A percentile compares a stretch with the other conserved stretches of the same genome.
Evolutionary conservation across 176 grass and related monocot species (phyloP).

Genomic region (Paspalum vaginatum): DNA sequence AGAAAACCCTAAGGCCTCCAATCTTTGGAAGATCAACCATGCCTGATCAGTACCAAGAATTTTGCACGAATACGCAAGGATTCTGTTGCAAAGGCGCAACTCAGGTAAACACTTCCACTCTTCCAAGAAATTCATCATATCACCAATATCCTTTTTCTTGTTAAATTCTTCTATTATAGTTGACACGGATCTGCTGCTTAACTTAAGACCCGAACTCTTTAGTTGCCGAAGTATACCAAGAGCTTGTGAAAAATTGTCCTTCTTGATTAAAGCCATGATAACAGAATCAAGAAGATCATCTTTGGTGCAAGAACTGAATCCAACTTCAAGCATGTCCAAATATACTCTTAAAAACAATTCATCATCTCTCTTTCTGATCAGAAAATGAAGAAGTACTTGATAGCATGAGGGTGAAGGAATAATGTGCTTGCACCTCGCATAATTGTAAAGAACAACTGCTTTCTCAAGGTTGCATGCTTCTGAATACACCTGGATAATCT

Average conservation of each 20-base stretch:
- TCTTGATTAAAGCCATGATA: slow-evolving; percentile 54
- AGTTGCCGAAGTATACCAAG: slow-evolving; percentile 61
- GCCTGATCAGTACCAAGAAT: slow-evolving; percentile 69
- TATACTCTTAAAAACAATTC: slow-evolving; percentile 69
- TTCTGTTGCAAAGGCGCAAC: slow-evolving; percentile 70
- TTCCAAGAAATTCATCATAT: slow-evolving; percentile 88
- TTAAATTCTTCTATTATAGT: slow-evolving; percentile 69
- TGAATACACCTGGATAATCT: slow-evolving; percentile 54
- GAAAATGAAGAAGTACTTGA: slow-evolving; percentile 59
- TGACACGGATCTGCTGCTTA: slow-evolving; percentile 53
- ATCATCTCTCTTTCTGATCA: slow-evolving; percentile 54
- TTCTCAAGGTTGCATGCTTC: slow-evolving; percentile 55
- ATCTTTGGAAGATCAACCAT: slow-evolving; percentile 67
- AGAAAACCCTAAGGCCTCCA: slow-evolving; percentile 75
- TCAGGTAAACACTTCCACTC: slow-evolving; percentile 73
- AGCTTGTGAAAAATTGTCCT: slow-evolving; percentile 51
- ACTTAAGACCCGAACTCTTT: slow-evolving; percentile 54
- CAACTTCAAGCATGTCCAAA: slow-evolving; percentile 83
- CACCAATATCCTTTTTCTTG: slow-evolving; percentile 72
- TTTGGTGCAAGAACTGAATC: slow-evolving; percentile 61
- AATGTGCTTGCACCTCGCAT: slow-evolving; percentile 52
- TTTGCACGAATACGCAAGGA: slow-evolving; percentile 66
- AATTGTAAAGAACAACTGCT: slow-evolving; percentile 65
- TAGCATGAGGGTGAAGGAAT: slow-evolving; percentile 71
- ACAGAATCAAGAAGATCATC: slow-evolving; percentile 59